A percentile compares a stretch with the other conserved stretches of the same genome.
Conservation (phyloP, 192 early-diverging fungal species). For the Backusella liffmaniae region DNA sequence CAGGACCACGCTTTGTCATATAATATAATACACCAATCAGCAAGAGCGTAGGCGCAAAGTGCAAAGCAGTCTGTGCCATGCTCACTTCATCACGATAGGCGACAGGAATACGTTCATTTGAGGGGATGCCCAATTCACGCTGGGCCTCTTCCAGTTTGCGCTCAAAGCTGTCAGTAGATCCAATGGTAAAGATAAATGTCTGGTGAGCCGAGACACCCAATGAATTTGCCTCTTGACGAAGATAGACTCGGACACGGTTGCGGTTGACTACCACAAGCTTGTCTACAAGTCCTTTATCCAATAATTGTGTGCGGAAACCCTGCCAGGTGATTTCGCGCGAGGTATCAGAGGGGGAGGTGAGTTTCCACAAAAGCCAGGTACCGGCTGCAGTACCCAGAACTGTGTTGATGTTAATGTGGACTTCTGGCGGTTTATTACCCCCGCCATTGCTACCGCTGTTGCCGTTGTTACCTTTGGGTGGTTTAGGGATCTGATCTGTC, state of each 20-base stretch:
- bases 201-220: slow-evolving; percentile 28
- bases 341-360: slow-evolving; percentile 45
- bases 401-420: slow-evolving; percentile 44
- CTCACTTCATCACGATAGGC: slow-evolving; percentile 84
- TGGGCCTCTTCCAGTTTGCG: slow-evolving; percentile 87
- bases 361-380: slow-evolving; percentile 50
- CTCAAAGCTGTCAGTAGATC: slow-evolving; percentile 94
- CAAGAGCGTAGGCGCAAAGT: slow-evolving; percentile 91
- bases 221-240: slow-evolving; percentile 62
- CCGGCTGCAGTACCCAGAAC: slow-evolving; percentile 44
- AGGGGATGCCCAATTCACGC: slow-evolving; percentile 86
- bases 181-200: slow-evolving; percentile 86
- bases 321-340: slow-evolving; percentile 88
- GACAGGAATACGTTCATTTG: slow-evolving; percentile 89
- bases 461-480: background rate
- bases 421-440: slow-evolving; percentile 27
- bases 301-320: slow-evolving; percentile 84
- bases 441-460: background rate
- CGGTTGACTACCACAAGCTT: slow-evolving; percentile 88
- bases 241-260: slow-evolving; percentile 76
- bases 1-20: slow-evolving; percentile 79
- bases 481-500: slow-evolving; percentile 26
- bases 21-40: slow-evolving; percentile 87
- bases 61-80: slow-evolving; percentile 70
- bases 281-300: slow-evolving; percentile 93